Conservation (phyloP, 2,329 filamentous ascomycete species). For the Ascomycota sp. region DNA sequence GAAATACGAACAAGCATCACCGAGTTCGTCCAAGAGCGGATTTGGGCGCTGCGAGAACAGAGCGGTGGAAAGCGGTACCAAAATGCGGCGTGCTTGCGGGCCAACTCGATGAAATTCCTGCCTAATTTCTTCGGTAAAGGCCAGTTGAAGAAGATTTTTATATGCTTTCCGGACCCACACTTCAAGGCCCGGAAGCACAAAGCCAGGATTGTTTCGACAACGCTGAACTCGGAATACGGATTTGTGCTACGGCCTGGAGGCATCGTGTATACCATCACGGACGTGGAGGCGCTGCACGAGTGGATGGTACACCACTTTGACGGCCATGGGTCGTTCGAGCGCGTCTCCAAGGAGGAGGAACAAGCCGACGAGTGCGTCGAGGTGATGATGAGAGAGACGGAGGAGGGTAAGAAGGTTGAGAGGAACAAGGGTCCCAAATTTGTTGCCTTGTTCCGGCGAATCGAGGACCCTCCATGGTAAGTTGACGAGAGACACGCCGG, state of each 20-base stretch:
- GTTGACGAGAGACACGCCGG: background rate
- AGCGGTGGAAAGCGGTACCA: slow-evolving; percentile 42
- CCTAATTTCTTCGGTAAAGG: slow-evolving; percentile 79
- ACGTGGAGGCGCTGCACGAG: slow-evolving; percentile 79
- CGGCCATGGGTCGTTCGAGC: slow-evolving; percentile 57
- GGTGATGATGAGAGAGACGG: slow-evolving; percentile 67
- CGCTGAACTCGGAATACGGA: slow-evolving; percentile 82
- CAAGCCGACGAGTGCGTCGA: slow-evolving; percentile 50
- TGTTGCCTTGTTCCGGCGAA: slow-evolving; percentile 68
- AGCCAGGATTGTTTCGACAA: slow-evolving; percentile 75
- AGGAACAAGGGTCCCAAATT: slow-evolving; percentile 82
- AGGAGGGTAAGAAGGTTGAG: slow-evolving; percentile 92
- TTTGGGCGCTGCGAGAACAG: slow-evolving; percentile 58
- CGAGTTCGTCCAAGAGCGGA: slow-evolving; percentile 74
- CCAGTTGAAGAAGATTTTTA: slow-evolving; percentile 80
- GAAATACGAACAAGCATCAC: slow-evolving; percentile 85
- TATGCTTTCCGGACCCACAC: slow-evolving; percentile 96
- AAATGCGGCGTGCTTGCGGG: slow-evolving; percentile 74
- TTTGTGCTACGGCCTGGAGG: slow-evolving; percentile 70
- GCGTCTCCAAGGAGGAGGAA: slow-evolving; percentile 46
- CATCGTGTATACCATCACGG: slow-evolving; percentile 86
- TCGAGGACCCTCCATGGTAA: slow-evolving; percentile 62
- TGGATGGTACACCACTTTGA: slow-evolving; percentile 88
- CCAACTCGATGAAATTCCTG: slow-evolving; percentile 98
- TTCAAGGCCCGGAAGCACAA: slow-evolving; percentile 98